phyloP scores from a whole-genome alignment of 2,329 filamentous ascomycete species.

The Sphaceloma murrayae region DNA sequence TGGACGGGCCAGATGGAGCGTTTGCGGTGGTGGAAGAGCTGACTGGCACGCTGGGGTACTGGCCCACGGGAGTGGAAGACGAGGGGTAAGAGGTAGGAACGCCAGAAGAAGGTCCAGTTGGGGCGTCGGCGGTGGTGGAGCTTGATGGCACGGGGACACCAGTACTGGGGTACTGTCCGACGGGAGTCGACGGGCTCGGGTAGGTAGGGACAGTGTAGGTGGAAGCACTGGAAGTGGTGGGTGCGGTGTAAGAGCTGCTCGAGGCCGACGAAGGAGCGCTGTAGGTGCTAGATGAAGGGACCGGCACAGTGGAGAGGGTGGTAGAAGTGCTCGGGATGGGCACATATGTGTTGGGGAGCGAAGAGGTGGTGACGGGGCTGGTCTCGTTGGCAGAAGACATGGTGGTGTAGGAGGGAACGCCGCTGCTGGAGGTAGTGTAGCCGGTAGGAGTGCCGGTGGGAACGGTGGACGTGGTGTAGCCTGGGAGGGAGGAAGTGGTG shows the following conservation, averaged over 20 bases:
- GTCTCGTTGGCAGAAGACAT: slow-evolving; percentile 16
- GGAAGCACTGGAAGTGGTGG: slow-evolving; percentile 10
- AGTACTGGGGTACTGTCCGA: slow-evolving; percentile 11
- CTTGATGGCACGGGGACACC: slow-evolving; percentile 9
- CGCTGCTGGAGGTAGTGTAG: slow-evolving; percentile 3
- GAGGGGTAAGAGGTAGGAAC: background rate
- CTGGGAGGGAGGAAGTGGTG: slow-evolving; percentile 1
- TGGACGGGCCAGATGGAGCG: slow-evolving; percentile 5
- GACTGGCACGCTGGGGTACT: slow-evolving; percentile 1
- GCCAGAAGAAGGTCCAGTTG: slow-evolving; percentile 6
- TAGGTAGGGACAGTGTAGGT: slow-evolving; percentile 5
- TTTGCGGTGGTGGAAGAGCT: slow-evolving; percentile 6
- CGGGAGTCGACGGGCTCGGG: slow-evolving; percentile 10
- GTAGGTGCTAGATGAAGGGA: slow-evolving; percentile 13
- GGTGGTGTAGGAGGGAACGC: slow-evolving; percentile 13
- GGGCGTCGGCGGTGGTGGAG: slow-evolving; percentile 11
- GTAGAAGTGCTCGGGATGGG: slow-evolving; percentile 9
- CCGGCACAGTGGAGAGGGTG: slow-evolving; percentile 15
- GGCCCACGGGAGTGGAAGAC: slow-evolving; percentile 5
- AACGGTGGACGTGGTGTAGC: background rate
- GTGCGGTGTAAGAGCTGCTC: slow-evolving; percentile 18
- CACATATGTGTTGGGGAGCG: slow-evolving; percentile 1
- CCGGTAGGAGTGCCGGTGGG: slow-evolving; percentile 3
- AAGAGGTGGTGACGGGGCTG: slow-evolving; percentile 16
- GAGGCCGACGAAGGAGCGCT: slow-evolving; percentile 16